These are phyloP conservation scores for Diaporthe ampelina DNA, from an alignment of 2,329 filamentous ascomycete species.

Conservation along the genomic window DNA sequence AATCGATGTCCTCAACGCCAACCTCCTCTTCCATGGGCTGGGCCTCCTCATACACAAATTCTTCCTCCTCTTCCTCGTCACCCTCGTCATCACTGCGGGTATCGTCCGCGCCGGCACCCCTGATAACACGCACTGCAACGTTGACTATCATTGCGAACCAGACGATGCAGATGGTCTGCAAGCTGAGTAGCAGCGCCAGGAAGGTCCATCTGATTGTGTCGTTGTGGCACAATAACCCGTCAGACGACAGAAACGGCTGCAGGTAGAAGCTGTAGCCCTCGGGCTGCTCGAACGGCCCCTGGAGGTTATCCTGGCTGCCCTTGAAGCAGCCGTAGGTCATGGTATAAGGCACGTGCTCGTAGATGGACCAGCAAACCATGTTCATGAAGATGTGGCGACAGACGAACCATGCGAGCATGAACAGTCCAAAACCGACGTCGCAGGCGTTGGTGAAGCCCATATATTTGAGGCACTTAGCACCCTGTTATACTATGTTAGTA, in stretches of 20 bases:
- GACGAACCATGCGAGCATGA: conserved; percentile 87
- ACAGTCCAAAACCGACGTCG: conserved; percentile 86
- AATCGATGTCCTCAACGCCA: conserved; percentile 78
- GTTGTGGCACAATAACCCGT: conserved; percentile 86
- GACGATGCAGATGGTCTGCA: conserved; percentile 83
- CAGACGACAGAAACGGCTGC: conserved; percentile 79
- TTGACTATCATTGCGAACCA: conserved; percentile 93
- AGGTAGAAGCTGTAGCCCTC: conserved; percentile 72
- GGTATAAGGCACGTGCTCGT: conserved; percentile 71
- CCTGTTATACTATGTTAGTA: conserved; percentile 60
- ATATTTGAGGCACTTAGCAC: conserved; percentile 95
- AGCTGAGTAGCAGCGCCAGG: conserved; percentile 79
- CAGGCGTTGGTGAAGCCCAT: conserved; percentile 81
- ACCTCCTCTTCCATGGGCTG: conserved; percentile 80
- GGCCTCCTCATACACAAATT: conserved; percentile 69
- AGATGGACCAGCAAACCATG: conserved; percentile 86
- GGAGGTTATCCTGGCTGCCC: conserved; percentile 67
- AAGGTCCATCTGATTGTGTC: conserved; percentile 81
- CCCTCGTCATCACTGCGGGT: conserved; percentile 88
- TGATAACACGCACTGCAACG: conserved; percentile 84
- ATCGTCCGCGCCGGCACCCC: conserved; percentile 85
- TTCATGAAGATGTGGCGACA: conserved; percentile 87
- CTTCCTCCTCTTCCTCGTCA: conserved; percentile 71
- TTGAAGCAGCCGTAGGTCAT: conserved; percentile 81
- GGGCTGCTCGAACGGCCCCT: conserved; percentile 66